Percentiles rank a stretch among this genome's conserved stretches.
Conservation (phyloP, 2,329 filamentous ascomycete species). For the Alternaria angustiovoidea region DNA sequence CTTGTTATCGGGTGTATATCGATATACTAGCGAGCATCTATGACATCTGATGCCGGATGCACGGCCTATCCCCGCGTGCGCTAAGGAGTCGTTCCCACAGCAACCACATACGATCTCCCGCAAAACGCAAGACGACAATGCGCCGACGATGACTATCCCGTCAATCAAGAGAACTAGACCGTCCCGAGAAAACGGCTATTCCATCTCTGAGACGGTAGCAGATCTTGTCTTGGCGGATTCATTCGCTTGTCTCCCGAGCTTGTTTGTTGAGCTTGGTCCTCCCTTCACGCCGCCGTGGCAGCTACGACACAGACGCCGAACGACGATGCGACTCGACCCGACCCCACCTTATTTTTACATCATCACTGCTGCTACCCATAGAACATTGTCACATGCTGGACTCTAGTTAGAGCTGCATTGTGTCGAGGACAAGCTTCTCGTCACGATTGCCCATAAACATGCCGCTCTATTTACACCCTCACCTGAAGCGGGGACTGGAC, state of each 20-base stretch:
- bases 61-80: constrained; percentile 20
- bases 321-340: constrained; percentile 18
- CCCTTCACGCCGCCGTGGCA: constrained; percentile 6
- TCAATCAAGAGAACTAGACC: constrained; percentile 1
- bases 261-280: background rate
- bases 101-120: constrained; percentile 11
- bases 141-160: background rate
- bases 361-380: background rate
- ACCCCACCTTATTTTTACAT: constrained; percentile 15
- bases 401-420: background rate
- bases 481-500: constrained; percentile 37
- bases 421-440: background rate
- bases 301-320: constrained; percentile 6
- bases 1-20: constrained; percentile 26
- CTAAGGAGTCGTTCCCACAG: constrained; percentile 13
- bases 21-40: constrained; percentile 35
- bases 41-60: constrained; percentile 14
- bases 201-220: constrained; percentile 12
- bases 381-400: background rate
- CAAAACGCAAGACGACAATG: background rate
- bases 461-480: constrained; percentile 31
- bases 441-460: constrained; percentile 15
- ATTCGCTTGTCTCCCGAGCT: background rate
- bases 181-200: background rate
- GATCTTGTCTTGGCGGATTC: constrained; percentile 4